Base-by-base conservation (phyloP, 2,329 filamentous ascomycete species). In the Uncinocarpus reesii region DNA sequence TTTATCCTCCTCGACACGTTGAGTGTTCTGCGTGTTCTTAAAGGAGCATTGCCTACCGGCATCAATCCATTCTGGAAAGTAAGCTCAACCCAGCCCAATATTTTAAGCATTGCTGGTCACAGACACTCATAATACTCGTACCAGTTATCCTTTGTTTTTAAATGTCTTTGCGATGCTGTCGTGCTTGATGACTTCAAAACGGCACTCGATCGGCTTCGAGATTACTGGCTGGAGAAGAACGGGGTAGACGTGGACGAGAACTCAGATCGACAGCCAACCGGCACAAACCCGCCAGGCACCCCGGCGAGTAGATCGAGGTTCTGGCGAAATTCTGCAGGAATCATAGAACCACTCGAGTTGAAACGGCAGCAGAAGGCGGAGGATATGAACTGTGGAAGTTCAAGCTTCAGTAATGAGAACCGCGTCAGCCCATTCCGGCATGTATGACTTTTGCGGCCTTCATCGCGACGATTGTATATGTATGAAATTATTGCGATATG, bases 101-200 rank as follows among this genome's bases (percentile, higher is more conserved):
- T n/a, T n/a, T n/a, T n/a, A n/a, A n/a, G n/a, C n/a, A n/a, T n/a
- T n/a, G n/a, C n/a, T n/a, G n/a, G n/a, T n/a, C n/a, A n/a, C n/a
- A n/a, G n/a, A n/a, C n/a, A n/a, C n/a, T n/a, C n/a, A n/a, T n/a
- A n/a, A n/a, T n/a, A n/a, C n/a, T 26, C 11, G 6, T 13, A 23
- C 16, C 35, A 66, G 64, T 58, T 80, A 8, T 72, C 75, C 0
- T 77, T 80, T 38, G 73, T 81, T 18, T 81, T 81, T 70, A 83
- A 83, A 62, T 83, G 80, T 52, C 70, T 83, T 40, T 81, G 79
- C 16, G 80, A 83, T 57, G 78, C 75, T 0, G 77, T 83, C 44
- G 73, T 83, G 44, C 72, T 83, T 8, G 80, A 83, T 57, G 80
- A 83, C 56, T 83, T 83, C 71, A 82, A 82, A 57, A 80, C 78